Base-by-base conservation (phyloP, 129 eudicot species). In the Solidago caesia region DNA sequence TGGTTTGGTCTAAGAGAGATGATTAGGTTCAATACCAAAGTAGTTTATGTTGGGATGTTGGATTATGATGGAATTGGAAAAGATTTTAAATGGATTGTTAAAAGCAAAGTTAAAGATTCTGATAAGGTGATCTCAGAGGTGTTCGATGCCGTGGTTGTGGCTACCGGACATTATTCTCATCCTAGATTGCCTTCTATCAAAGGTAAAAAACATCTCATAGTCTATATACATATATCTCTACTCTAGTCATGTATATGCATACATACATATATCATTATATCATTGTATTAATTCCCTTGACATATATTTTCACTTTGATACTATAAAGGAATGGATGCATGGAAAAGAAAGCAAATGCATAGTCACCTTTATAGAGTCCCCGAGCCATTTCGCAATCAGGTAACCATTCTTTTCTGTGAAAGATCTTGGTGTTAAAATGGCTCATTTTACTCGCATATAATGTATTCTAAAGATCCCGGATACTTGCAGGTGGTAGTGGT, bases 121-220 rank as follows among this genome's bases (percentile, higher is more conserved):
- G 88, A 82, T 76, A 80, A 77, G 73, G 77, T 71, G 79, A 85
- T 77, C 52, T 90, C 86, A 12, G 94, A 92, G 77, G 90, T 89
- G 44, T 92, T 83, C 74, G 97, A 92, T 72, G 97, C 97, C 5
- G 94, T 92, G 80, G 96, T 92, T 69, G 96, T 92, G 12, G 96
- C 98, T 80, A 82, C 91, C 16, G 97, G 97, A 14, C 97, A 92
- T 27, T 92, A 92, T 53, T 89, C 97, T 51, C 85, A 92, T 44
- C 97, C 97, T 69, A 71, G 90, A 80, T 61, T 92, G 82, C 96
- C 98, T 26, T 60, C 78, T 64, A 89, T 92, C 27, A 85, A 89
- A 89, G 97, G 97, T 91, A 21, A 39, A 43, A 21, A 65, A 64
- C 21, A 64, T 41, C 13, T 21, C 21, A 21, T 21, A 48, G 13